Evolutionary conservation across 2,329 filamentous ascomycete species (phyloP).

Genomic region (Blastomyces parvus): DNA sequence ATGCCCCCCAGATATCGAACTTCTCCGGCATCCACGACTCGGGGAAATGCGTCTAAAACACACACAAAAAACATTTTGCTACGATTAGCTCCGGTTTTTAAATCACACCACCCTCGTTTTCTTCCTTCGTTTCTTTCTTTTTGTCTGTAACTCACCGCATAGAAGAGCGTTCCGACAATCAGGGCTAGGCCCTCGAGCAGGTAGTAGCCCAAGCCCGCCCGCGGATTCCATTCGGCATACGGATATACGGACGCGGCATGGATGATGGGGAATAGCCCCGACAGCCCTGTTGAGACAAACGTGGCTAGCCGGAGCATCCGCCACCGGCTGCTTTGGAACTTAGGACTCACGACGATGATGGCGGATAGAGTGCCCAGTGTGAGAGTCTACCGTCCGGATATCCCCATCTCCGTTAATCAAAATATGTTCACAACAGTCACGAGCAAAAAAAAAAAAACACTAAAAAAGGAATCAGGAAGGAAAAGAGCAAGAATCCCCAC

Average conservation of each 20-base stretch:
- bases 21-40: conserved; percentile 35
- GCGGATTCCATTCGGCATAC: conserved; percentile 17
- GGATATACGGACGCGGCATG: conserved; percentile 21
- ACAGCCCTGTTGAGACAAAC: conserved; percentile 20
- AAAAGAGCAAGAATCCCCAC: conserved; percentile 12
- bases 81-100: neutral
- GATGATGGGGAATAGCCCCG: conserved; percentile 19
- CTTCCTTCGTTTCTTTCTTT: neutral
- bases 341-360: conserved; percentile 28
- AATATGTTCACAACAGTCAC: neutral
- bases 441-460: conserved; percentile 15
- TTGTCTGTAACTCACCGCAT: conserved; percentile 16
- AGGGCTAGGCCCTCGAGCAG: conserved; percentile 20
- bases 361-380: conserved; percentile 29
- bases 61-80: too few species aligned
- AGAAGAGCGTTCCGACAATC: conserved; percentile 19
- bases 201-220: conserved; percentile 22
- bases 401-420: neutral
- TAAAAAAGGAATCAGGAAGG: conserved; percentile 10
- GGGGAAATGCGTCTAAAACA: conserved; percentile 37
- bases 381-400: conserved; percentile 24
- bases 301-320: conserved; percentile 18
- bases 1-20: conserved; percentile 40
- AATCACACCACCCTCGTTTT: too few species aligned
- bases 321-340: conserved; percentile 20